These are phyloP conservation scores for Symbiotaphrina buchneri DNA, from an alignment of 495 filamentous ascomycete species.

Conservation along the genomic window DNA sequence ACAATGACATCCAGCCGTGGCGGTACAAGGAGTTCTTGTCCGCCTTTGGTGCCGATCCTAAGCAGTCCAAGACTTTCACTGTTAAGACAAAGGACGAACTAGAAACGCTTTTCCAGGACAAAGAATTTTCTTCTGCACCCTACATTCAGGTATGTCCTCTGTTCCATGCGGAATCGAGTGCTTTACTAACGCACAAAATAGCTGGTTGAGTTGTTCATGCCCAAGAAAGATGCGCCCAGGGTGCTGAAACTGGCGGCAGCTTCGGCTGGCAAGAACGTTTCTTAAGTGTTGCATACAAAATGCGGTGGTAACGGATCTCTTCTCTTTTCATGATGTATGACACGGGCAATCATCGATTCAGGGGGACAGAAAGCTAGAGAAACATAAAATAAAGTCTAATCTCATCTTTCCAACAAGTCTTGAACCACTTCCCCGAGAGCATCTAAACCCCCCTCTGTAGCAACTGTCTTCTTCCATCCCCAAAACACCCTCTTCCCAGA, in stretches of 20 bases:
- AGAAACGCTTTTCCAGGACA: slow-evolving; percentile 14
- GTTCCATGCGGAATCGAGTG: slow-evolving; percentile 7
- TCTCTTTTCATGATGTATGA: too few species aligned
- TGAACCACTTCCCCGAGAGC: too few species aligned
- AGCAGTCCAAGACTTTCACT: slow-evolving; percentile 11
- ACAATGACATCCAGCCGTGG: slow-evolving; percentile 27
- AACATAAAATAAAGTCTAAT: too few species aligned
- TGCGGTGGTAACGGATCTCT: too few species aligned
- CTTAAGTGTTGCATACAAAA: too few species aligned
- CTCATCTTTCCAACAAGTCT: too few species aligned
- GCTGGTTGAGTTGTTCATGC: slow-evolving; percentile 78
- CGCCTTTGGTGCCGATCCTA: slow-evolving; percentile 14
- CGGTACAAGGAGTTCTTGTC: slow-evolving; percentile 16
- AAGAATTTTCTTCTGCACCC: slow-evolving; percentile 14
- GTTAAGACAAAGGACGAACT: slow-evolving; percentile 15
- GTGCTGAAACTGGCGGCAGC: slow-evolving; percentile 40
- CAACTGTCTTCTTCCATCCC: too few species aligned
- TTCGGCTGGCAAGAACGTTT: slow-evolving; percentile 44
- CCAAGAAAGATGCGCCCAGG: slow-evolving; percentile 54
- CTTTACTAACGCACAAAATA: slow-evolving; percentile 15
- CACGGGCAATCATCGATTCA: too few species aligned
- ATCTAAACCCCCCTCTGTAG: too few species aligned
- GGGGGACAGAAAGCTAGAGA: too few species aligned
- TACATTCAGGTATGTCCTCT: slow-evolving; percentile 13
- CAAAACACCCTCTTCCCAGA: too few species aligned